phyloP scores from a whole-genome alignment of 108 stramenopile genomes.

The Skeletonema grethae region DNA sequence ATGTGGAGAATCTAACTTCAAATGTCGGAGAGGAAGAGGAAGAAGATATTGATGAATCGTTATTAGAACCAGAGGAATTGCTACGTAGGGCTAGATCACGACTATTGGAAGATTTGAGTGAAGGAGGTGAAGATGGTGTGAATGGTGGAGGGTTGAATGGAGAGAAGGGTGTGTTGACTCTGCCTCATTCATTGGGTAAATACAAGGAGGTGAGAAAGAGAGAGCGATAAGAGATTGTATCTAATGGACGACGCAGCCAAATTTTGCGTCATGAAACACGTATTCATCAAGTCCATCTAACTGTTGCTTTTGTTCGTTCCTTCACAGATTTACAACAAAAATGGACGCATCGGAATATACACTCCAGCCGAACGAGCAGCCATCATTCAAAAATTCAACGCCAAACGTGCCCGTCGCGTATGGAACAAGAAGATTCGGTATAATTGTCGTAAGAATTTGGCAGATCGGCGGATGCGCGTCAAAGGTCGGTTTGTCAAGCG shows the following conservation, averaged over 20 bases:
- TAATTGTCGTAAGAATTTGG: slow-evolving; percentile 96
- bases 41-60: slow-evolving; percentile 59
- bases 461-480: slow-evolving; percentile 92
- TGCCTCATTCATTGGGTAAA: slow-evolving; percentile 83
- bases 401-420: slow-evolving; percentile 87
- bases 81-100: slow-evolving; percentile 74
- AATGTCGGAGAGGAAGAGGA: slow-evolving; percentile 5
- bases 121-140: slow-evolving; percentile 30
- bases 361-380: slow-evolving; percentile 92
- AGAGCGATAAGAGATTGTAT: not conserved
- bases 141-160: slow-evolving; percentile 30
- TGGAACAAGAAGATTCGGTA: slow-evolving; percentile 99
- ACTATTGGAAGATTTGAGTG: slow-evolving; percentile 82
- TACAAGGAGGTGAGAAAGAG: slow-evolving; percentile 80
- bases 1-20: not conserved
- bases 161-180: slow-evolving; percentile 69
- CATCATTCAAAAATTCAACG: slow-evolving; percentile 89
- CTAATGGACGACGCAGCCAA: not conserved
- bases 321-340: slow-evolving; percentile 88
- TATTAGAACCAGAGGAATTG: slow-evolving; percentile 69
- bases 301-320: not conserved
- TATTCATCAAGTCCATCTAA: not conserved
- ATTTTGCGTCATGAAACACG: not conserved
- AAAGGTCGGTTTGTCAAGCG: slow-evolving; percentile 98
- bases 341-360: slow-evolving; percentile 97